phyloP scores from a whole-genome alignment of 176 grass and related monocot species.

The Oryza glumipatula region DNA sequence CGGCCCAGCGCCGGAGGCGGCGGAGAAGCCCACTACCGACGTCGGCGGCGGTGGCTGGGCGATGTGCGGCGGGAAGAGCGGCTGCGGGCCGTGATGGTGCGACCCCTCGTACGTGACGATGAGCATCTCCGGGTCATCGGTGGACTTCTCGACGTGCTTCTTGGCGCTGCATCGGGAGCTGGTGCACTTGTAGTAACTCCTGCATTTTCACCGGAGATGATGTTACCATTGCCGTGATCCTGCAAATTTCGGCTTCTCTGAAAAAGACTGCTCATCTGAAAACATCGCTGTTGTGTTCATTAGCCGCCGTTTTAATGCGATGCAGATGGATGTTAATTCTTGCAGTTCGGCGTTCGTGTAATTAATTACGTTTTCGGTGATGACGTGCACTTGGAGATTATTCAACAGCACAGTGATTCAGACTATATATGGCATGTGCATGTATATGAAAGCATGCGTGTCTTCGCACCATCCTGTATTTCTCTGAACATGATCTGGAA shows the following conservation, averaged over 20 bases:
- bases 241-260: background rate
- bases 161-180: conserved; percentile 58
- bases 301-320: conserved; percentile 1
- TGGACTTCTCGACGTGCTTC: conserved; percentile 76
- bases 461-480: background rate
- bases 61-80: conserved; percentile 11
- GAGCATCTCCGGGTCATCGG: conserved; percentile 53
- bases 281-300: background rate
- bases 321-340: conserved; percentile 24
- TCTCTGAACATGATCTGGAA: background rate
- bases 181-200: conserved; percentile 74
- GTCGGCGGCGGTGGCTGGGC: background rate
- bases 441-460: background rate
- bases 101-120: conserved; percentile 66
- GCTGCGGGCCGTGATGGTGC: conserved; percentile 54
- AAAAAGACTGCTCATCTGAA: background rate
- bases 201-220: conserved; percentile 25
- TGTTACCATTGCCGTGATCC: background rate
- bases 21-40: background rate
- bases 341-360: background rate
- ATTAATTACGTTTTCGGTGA: too few relatives aligned
- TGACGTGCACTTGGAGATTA: background rate
- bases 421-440: background rate
- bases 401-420: background rate
- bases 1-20: background rate